Conservation (phyloP, 2,329 filamentous ascomycete species). For the Alternaria postmessia region DNA sequence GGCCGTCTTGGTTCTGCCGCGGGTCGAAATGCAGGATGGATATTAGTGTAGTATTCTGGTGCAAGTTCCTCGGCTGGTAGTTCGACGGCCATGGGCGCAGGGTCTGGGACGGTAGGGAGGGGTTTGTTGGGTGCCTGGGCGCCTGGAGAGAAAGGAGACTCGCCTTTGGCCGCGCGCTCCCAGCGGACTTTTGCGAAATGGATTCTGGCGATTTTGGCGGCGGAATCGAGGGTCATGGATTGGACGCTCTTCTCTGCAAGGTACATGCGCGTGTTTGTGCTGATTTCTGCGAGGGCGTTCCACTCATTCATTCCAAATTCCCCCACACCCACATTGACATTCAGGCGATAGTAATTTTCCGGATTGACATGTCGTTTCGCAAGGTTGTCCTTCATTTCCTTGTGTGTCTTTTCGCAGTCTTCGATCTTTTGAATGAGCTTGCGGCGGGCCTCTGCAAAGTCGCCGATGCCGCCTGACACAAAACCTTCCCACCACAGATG, state of each 20-base stretch:
- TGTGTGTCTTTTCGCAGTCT: slow-evolving; percentile 89
- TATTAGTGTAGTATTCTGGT: slow-evolving; percentile 43
- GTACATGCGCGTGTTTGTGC: slow-evolving; percentile 87
- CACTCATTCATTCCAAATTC: slow-evolving; percentile 99
- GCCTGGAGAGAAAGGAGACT: slow-evolving; percentile 32
- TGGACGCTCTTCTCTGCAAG: slow-evolving; percentile 77
- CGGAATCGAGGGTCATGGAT: slow-evolving; percentile 76
- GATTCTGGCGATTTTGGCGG: slow-evolving; percentile 84
- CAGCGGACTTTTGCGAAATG: slow-evolving; percentile 76
- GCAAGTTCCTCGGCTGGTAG: slow-evolving; percentile 64
- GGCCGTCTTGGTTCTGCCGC: slow-evolving; percentile 44
- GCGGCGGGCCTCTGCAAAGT: slow-evolving; percentile 88
- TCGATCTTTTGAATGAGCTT: slow-evolving; percentile 92
- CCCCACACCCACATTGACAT: slow-evolving; percentile 93
- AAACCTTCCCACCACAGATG: slow-evolving; percentile 95
- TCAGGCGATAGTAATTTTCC: slow-evolving; percentile 95
- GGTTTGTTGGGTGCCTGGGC: slow-evolving; percentile 45
- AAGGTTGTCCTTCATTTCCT: slow-evolving; percentile 84
- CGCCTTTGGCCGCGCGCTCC: slow-evolving; percentile 57
- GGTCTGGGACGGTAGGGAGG: slow-evolving; percentile 49
- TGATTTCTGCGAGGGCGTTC: slow-evolving; percentile 92
- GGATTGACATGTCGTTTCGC: slow-evolving; percentile 79
- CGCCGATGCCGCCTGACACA: slow-evolving; percentile 72
- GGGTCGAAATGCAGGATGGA: slow-evolving; percentile 35
- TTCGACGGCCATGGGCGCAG: slow-evolving; percentile 62